Conservation (phyloP, 345 rosid genomes). For the Arabidopsis suecica region DNA sequence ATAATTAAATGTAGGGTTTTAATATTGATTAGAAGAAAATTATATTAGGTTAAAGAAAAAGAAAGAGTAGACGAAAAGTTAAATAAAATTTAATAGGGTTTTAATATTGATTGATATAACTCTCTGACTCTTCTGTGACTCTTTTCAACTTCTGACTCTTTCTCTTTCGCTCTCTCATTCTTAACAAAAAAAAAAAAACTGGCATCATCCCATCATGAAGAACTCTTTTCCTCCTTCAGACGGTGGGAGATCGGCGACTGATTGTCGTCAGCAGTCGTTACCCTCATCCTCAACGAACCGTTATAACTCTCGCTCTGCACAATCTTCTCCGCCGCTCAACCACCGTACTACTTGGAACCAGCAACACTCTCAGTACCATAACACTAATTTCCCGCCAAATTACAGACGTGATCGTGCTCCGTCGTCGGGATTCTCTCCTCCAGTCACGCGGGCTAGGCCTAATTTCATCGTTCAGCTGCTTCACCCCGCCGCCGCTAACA, state of each 20-base stretch:
- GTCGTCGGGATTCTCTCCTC: not conserved
- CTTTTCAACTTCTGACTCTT: not conserved
- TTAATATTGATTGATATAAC: too few species aligned
- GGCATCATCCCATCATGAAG: constrained; percentile 42
- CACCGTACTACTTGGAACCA: constrained; percentile 20
- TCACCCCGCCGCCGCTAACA: constrained; percentile 11
- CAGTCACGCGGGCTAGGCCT: constrained; percentile 22
- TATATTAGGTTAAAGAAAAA: too few species aligned
- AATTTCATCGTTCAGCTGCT: constrained; percentile 46
- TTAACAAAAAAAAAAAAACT: not conserved
- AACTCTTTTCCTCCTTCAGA: constrained; percentile 33
- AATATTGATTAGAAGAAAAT: too few species aligned
- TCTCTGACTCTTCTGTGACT: too few species aligned
- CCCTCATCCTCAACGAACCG: constrained; percentile 10
- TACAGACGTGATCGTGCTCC: constrained; percentile 31
- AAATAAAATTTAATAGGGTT: too few species aligned
- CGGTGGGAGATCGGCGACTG: constrained; percentile 31
- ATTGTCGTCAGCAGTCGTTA: constrained; percentile 16
- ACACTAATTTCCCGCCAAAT: constrained; percentile 40
- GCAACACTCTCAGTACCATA: constrained; percentile 34
- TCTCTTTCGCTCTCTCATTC: constrained; percentile 17
- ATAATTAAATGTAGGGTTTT: too few species aligned
- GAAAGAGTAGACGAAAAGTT: too few species aligned
- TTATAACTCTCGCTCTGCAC: not conserved
- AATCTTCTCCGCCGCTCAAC: constrained; percentile 17